These are phyloP conservation scores for Amauroascus niger DNA, from an alignment of 2,329 filamentous ascomycete genomes.

Conservation along the genomic window DNA sequence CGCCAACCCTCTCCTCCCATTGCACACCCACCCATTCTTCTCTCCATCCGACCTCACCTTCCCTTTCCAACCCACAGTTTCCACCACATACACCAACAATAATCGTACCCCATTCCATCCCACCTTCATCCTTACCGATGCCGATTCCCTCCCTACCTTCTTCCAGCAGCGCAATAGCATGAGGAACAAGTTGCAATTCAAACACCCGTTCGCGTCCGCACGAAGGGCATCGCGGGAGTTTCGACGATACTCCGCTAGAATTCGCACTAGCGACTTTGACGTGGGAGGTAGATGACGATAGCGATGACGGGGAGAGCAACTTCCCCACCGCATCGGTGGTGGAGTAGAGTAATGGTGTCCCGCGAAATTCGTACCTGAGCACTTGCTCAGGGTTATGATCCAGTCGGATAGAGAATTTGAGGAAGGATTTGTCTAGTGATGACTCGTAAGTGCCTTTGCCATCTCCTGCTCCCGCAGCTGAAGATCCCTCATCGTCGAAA, in stretches of 20 bases:
- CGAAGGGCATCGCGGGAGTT: constrained; percentile 64
- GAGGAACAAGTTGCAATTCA: constrained; percentile 84
- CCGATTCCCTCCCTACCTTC: constrained; percentile 54
- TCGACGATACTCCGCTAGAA: constrained; percentile 26
- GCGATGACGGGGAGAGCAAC: constrained; percentile 40
- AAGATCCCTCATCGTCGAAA: constrained; percentile 28
- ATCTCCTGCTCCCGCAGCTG: constrained; percentile 26
- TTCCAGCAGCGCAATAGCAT: constrained; percentile 82
- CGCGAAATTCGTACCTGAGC: constrained; percentile 68
- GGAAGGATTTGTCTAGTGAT: constrained; percentile 63
- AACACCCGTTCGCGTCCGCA: constrained; percentile 71
- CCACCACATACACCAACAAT: constrained; percentile 73
- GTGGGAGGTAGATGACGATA: constrained; percentile 19
- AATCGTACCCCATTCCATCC: constrained; percentile 97
- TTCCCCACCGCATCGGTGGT: constrained; percentile 65
- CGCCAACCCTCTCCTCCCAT: constrained; percentile 65
- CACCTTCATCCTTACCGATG: constrained; percentile 52
- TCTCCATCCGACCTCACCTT: constrained; percentile 62
- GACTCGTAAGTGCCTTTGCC: constrained; percentile 68
- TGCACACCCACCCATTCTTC: constrained; percentile 98
- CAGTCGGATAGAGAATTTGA: constrained; percentile 68
- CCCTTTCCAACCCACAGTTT: constrained; percentile 60
- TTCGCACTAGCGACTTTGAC: constrained; percentile 19
- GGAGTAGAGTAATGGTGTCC: constrained; percentile 67
- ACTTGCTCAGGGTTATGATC: constrained; percentile 74